Base-by-base conservation (phyloP, 73 alveolate genomes). In the Stentor coeruleus region DNA sequence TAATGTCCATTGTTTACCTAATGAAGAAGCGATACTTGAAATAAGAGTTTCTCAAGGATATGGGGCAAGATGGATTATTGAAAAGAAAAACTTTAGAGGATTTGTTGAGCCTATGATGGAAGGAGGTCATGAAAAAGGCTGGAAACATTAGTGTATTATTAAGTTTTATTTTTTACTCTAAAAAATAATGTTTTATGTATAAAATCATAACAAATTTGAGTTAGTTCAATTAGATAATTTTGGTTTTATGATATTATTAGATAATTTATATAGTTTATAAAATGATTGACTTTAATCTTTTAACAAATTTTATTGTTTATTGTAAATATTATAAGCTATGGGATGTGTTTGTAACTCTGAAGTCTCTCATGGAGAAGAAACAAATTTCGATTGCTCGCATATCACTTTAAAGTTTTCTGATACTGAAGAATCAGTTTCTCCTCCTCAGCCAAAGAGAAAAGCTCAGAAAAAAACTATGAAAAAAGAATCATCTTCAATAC, bases 81-180 rank as follows among this genome's bases (percentile, higher is more conserved):
- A 58, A 6, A 88, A 85, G 58, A 92, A 93, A 37, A 20, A 37
- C 39, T 95, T 95, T 82, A 90, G 98, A 90, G 99, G 99, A 0
- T 88, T 95, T 39, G 74, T 95, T 49, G 99, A 95, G 74, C 99
- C 99, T 6, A 86, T 84, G 88, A 95, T 95, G 98, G 98, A 95
- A 90, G 97, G 93, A 58, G 99, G 99, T 20, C 99, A 95, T 91
- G 99, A 95, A 42, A 93, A 89, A 76, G 91, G 93, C 72, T 95
- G 99, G 99, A 91, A 92, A 49, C 99, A 95, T 88, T 95, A 93
- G 93, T 41, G 39, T 49, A 59, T 59, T 77, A 11, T 75, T 60
- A 60, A 15, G 11, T 11, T 60, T 60, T 60, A n/a, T n/a, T n/a
- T n/a, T n/a, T n/a, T n/a, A 55, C 15, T 15, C n/a, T 55, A 55